These are phyloP conservation scores for Suillus bovinus DNA, from an alignment of 768 basidiomycete genomes.

Conservation along the genomic window DNA sequence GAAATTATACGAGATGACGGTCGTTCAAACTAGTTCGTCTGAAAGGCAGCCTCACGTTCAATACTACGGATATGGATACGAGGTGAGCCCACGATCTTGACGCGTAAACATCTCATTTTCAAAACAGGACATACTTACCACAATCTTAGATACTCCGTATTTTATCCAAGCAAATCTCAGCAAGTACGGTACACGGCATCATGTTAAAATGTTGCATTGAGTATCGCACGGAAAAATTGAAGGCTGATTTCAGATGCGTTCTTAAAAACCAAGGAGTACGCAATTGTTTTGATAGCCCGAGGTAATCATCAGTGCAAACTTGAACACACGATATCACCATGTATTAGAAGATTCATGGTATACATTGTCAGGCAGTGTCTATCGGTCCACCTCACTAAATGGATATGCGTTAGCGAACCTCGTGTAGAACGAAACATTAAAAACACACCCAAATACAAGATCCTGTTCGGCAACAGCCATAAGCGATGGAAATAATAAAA, in stretches of 20 bases:
- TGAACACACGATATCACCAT: neutral
- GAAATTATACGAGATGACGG: no score
- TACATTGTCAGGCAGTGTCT: conserved; percentile 19
- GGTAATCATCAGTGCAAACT: neutral
- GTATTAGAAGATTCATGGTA: neutral
- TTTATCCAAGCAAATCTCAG: neutral
- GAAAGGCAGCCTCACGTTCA: no score
- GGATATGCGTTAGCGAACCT: neutral
- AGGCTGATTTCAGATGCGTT: neutral
- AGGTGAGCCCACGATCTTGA: no score
- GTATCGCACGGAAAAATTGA: conserved; percentile 11
- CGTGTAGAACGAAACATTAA: neutral
- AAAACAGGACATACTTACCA: no score
- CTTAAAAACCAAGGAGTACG: neutral
- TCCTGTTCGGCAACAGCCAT: conserved; percentile 45
- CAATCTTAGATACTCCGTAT: no score
- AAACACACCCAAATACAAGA: conserved; percentile 89
- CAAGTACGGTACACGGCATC: neutral
- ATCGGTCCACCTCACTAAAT: conserved; percentile 34
- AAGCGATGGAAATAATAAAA: conserved; percentile 11
- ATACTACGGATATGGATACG: no score
- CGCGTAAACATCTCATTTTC: no score
- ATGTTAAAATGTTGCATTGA: neutral
- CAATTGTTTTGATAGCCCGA: neutral
- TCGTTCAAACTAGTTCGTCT: no score